phyloP scores from a whole-genome alignment of 192 early-diverging fungal species.

The Oehlia diaphana region DNA sequence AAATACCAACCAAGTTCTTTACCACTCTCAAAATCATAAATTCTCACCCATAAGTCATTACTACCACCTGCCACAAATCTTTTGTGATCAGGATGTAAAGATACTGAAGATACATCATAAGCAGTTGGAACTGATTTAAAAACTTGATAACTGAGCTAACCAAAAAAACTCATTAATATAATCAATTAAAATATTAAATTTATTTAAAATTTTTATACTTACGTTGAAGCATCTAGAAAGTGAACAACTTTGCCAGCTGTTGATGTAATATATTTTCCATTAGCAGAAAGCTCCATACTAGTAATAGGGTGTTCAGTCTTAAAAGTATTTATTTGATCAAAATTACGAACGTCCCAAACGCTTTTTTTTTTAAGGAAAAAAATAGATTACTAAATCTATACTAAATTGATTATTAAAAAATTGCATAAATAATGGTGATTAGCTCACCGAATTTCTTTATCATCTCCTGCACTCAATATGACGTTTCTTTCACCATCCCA shows the following conservation, averaged over 20 bases:
- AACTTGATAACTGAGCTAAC: constrained; percentile 39
- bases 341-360: constrained; percentile 74
- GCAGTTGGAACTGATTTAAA: constrained; percentile 58
- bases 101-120: constrained; percentile 75
- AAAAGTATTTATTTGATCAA: constrained; percentile 59
- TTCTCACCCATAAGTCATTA: constrained; percentile 82
- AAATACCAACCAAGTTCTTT: constrained; percentile 56
- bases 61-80: constrained; percentile 80
- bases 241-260: constrained; percentile 75
- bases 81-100: constrained; percentile 77
- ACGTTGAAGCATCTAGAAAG: constrained; percentile 74
- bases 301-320: constrained; percentile 67
- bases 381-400: neutral
- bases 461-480: constrained; percentile 63
- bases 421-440: neutral
- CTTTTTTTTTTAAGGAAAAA: constrained; percentile 29
- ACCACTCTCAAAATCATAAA: constrained; percentile 79
- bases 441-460: constrained; percentile 49
- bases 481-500: constrained; percentile 61
- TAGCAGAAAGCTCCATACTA: constrained; percentile 72
- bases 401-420: neutral
- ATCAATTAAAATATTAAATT: constrained; percentile 27
- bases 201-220: constrained; percentile 34
- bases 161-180: neutral
- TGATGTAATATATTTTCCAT: constrained; percentile 72